Evolutionary conservation across 2,329 filamentous ascomycete genomes (phyloP).

Genomic region (Helminthosporium solani): DNA sequence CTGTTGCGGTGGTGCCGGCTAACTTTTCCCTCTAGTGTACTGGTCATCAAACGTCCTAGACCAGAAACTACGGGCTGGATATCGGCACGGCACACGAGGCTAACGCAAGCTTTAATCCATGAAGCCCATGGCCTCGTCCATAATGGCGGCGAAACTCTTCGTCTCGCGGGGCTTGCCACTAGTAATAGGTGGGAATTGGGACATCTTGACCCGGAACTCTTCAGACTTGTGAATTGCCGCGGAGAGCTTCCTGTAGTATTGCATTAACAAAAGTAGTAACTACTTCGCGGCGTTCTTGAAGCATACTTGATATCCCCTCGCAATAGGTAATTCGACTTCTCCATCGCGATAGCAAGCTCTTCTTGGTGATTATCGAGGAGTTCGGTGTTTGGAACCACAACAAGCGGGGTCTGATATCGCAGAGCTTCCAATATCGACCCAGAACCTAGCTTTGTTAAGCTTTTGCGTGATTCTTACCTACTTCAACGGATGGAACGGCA

Average conservation of each 20-base stretch:
- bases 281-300: not conserved
- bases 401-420: conserved; percentile 70
- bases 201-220: conserved; percentile 33
- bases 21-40: too few species aligned
- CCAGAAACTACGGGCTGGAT: not conserved
- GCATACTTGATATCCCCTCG: conserved; percentile 66
- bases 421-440: conserved; percentile 86
- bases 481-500: conserved; percentile 17
- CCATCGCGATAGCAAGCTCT: conserved; percentile 77
- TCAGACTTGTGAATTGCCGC: conserved; percentile 53
- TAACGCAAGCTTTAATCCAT: conserved; percentile 22
- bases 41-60: too few species aligned
- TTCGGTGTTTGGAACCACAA: conserved; percentile 82
- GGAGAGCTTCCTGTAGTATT: conserved; percentile 46
- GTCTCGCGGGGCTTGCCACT: conserved; percentile 39
- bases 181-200: conserved; percentile 37
- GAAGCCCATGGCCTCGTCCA: conserved; percentile 40
- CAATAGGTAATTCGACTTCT: conserved; percentile 73
- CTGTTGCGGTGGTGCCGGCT: too few species aligned
- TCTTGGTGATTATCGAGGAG: conserved; percentile 89
- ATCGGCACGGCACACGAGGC: not conserved
- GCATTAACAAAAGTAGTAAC: not conserved
- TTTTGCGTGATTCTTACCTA: not conserved
- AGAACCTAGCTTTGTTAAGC: conserved; percentile 61
- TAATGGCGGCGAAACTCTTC: conserved; percentile 37